Evolutionary conservation across 208 protist species (phyloP).

Genomic region (Leishmania mexicana): DNA sequence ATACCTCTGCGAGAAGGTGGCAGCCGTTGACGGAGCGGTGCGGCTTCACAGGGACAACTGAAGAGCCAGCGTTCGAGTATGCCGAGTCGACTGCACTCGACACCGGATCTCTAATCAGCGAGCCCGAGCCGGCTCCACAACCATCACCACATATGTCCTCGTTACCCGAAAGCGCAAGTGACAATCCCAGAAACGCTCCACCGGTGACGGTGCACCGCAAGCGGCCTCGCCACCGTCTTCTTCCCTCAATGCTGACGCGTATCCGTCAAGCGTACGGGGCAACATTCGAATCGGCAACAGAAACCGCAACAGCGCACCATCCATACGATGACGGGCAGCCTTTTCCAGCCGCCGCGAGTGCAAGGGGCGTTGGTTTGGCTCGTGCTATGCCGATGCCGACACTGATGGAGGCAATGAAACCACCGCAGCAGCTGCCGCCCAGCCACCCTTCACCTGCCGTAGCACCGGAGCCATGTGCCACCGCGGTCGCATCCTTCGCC

Average conservation of each 20-base stretch:
- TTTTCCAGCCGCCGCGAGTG: neutral
- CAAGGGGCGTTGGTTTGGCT: neutral
- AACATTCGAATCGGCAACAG: neutral
- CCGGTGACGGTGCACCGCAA: too few relatives aligned
- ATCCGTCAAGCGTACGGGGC: too few relatives aligned
- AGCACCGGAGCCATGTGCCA: neutral
- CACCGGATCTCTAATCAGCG: neutral
- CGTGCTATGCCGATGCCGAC: neutral
- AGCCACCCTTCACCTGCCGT: neutral
- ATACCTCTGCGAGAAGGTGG: neutral
- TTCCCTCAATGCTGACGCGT: neutral
- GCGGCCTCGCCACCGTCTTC: neutral
- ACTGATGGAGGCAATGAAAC: neutral
- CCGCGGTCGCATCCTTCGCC: neutral
- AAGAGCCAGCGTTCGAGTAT: neutral
- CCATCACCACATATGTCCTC: too few relatives aligned
- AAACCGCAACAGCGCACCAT: neutral
- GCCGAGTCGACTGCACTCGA: neutral
- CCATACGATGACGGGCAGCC: constrained; percentile 1
- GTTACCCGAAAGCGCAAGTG: neutral
- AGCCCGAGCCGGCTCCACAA: neutral
- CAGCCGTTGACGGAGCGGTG: constrained; percentile 5
- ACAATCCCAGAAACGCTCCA: neutral
- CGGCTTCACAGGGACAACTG: neutral
- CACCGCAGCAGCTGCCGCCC: neutral